These are phyloP conservation scores for Oxalis stricta DNA, from an alignment of 441 rosid species.

Conservation along the genomic window DNA sequence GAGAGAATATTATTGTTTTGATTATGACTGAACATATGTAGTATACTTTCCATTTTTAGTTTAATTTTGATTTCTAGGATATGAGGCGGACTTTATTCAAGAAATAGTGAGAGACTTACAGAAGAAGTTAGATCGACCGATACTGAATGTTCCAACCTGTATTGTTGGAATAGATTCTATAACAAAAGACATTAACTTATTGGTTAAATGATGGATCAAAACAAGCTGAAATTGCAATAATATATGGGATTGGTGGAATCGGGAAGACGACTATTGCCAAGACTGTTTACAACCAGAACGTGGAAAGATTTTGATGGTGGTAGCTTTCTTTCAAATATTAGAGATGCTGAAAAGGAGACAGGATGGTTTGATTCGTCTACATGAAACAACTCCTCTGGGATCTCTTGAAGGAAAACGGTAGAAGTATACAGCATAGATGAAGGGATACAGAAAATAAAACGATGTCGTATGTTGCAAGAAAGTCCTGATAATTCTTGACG, in stretches of 20 bases:
- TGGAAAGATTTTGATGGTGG: neutral
- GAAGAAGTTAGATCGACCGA: too few species aligned
- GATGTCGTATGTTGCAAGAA: neutral
- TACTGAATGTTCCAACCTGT: too few species aligned
- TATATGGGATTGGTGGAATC: neutral
- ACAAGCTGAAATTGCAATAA: too few species aligned
- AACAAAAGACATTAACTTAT: too few species aligned
- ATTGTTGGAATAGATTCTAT: too few species aligned
- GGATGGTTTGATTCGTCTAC: neutral
- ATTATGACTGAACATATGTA: too few species aligned
- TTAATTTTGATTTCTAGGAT: too few species aligned
- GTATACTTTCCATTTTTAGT: too few species aligned
- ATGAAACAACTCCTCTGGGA: neutral
- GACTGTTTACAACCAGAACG: neutral
- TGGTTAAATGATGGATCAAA: too few species aligned
- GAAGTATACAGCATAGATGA: neutral
- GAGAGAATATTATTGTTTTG: too few species aligned
- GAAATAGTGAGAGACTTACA: too few species aligned
- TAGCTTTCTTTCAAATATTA: neutral
- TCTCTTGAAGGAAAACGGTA: neutral
- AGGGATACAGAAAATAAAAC: neutral
- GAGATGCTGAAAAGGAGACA: neutral
- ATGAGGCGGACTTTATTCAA: too few species aligned
- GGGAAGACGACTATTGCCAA: constrained; percentile 1
- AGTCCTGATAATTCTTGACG: neutral